A percentile compares a stretch with the other conserved stretches of the same genome.
These are phyloP conservation scores for Colletotrichum coccodes DNA, from an alignment of 2,329 filamentous ascomycete genomes.

Conservation along the genomic window DNA sequence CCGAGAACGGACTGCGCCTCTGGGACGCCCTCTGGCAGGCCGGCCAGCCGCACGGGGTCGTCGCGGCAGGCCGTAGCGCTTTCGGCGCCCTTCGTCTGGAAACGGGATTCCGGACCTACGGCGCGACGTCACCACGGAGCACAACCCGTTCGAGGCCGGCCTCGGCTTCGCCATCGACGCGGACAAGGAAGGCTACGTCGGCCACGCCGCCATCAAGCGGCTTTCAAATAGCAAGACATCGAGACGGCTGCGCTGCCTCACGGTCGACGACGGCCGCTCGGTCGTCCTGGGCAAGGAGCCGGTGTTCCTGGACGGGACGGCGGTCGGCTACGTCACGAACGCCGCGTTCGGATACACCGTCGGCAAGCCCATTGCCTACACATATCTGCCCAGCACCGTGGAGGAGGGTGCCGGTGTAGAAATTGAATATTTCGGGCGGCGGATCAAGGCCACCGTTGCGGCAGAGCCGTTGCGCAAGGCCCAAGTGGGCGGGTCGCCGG, in stretches of 20 bases:
- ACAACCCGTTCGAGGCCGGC: slow-evolving; percentile 69
- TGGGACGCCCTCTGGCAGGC: slow-evolving; percentile 69
- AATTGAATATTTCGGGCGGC: slow-evolving; percentile 69
- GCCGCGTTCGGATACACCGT: slow-evolving; percentile 70
- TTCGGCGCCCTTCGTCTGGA: slow-evolving; percentile 69
- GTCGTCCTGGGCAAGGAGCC: slow-evolving; percentile 72
- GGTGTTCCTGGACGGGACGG: slow-evolving; percentile 58
- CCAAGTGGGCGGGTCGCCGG: neutral
- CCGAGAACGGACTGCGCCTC: slow-evolving; percentile 65
- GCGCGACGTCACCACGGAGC: slow-evolving; percentile 69
- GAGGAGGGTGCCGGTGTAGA: slow-evolving; percentile 61
- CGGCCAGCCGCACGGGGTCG: slow-evolving; percentile 63
- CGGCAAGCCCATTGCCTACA: slow-evolving; percentile 67
- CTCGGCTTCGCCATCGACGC: slow-evolving; percentile 59
- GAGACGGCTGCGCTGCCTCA: slow-evolving; percentile 58
- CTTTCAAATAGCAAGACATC: slow-evolving; percentile 45
- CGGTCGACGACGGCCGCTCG: slow-evolving; percentile 64
- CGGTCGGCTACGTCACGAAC: slow-evolving; percentile 68
- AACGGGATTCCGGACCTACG: slow-evolving; percentile 67
- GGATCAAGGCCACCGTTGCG: slow-evolving; percentile 63
- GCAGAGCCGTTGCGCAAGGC: slow-evolving; percentile 56
- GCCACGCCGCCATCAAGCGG: slow-evolving; percentile 57
- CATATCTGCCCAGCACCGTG: slow-evolving; percentile 62
- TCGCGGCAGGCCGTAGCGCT: slow-evolving; percentile 67
- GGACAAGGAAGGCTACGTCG: slow-evolving; percentile 60